Evolutionary conservation across 345 rosid species (phyloP), one percentile per base, ranked within the genome.

Genomic region (Pistacia atlantica): DNA sequence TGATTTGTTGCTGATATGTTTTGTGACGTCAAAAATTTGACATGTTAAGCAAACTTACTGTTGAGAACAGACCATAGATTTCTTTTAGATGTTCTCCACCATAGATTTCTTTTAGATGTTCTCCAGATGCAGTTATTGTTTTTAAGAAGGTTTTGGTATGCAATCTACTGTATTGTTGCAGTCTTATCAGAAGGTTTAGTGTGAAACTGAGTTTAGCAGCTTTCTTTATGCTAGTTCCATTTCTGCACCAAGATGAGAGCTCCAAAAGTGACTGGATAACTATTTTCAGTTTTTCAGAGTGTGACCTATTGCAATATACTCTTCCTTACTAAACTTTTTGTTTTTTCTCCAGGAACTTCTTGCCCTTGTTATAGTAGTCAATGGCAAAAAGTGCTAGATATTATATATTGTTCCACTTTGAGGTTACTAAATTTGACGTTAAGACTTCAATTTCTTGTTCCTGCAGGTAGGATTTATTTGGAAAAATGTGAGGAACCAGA

Each of bases 391-490:
- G 28, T 20, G 35, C 3, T 14, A 16, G 61, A n/a, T 14, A 57
- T 2, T 4, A 12, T 16, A 12, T 7, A 16, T 18, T n/a, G 5
- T 18, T 18, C 4, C n/a, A 12, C 22, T 17, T 17, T 14, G 9
- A 57, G 61, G 61, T 18, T 57, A 7, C 4, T 57, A 18, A n/a
- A 14, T 22, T 7, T 61, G 4, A 61, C 11, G 8, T 22, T 61
- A 11, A 8, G 25, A 10, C 25, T 65, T 20, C 37, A 38, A 38
- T 64, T 51, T 38, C 55, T 49, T 60, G 17, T 35, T 8, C 18
- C 42, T 75, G 71, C 80, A 86, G 89, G 89, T 45, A n/a, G 60
- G 35, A 74, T 82, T 17, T 86, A 80, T 77, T 48, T 80, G 82
- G 82, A 81, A 72, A 73, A 73, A 73, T 84, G 87, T 75, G 86